phyloP scores from a whole-genome alignment of 345 rosid species.

The Euphorbia lathyris region DNA sequence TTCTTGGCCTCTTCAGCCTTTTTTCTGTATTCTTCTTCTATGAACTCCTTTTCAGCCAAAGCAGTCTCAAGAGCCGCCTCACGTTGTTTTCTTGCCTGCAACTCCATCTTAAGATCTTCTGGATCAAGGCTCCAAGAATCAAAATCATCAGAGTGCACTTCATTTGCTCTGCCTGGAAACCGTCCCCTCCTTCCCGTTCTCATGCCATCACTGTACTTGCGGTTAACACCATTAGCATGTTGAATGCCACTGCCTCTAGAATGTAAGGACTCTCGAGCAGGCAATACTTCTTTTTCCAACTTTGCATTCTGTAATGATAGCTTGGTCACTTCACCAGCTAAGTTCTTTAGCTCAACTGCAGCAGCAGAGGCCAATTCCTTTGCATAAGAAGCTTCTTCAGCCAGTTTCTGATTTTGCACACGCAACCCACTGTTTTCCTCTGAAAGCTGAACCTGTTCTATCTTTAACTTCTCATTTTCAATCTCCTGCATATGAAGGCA shows the following conservation, averaged over 20 bases:
- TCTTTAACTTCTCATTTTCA: slow-evolving; percentile 79
- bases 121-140: slow-evolving; percentile 79
- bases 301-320: slow-evolving; percentile 77
- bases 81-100: slow-evolving; percentile 86
- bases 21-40: slow-evolving; percentile 82
- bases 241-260: slow-evolving; percentile 46
- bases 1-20: slow-evolving; percentile 80
- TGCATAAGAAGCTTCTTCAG: slow-evolving; percentile 96
- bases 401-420: slow-evolving; percentile 84
- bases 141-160: slow-evolving; percentile 54
- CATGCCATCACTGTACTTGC: slow-evolving; percentile 58
- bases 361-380: slow-evolving; percentile 99
- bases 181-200: slow-evolving; percentile 79
- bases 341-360: slow-evolving; percentile 94
- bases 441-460: slow-evolving; percentile 72
- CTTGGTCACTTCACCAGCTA: slow-evolving; percentile 91
- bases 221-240: slow-evolving; percentile 54
- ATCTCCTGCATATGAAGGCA: slow-evolving; percentile 49
- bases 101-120: slow-evolving; percentile 75
- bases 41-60: slow-evolving; percentile 72
- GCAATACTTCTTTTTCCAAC: slow-evolving; percentile 69
- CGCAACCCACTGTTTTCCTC: slow-evolving; percentile 88
- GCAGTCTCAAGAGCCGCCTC: slow-evolving; percentile 87
- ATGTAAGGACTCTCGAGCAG: slow-evolving; percentile 67
- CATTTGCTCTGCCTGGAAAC: slow-evolving; percentile 60